These are phyloP conservation scores for Cryptosporidium xiaoi DNA, from an alignment of 169 alveolate genomes.

Conservation along the genomic window DNA sequence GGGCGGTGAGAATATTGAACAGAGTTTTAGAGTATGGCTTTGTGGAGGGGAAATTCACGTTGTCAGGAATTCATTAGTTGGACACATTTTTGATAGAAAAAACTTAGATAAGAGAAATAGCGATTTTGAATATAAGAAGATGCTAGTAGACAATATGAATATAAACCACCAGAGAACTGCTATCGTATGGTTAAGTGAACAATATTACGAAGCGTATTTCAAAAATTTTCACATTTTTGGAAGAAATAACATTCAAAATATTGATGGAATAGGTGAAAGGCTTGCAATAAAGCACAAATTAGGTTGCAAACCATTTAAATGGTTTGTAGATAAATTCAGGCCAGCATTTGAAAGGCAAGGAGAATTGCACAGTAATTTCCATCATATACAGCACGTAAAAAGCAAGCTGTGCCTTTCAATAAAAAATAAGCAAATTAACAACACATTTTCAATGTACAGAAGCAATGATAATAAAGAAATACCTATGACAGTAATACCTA, in stretches of 20 bases:
- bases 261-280: constrained; percentile 50
- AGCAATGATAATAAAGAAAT: neutral
- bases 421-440: neutral
- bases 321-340: constrained; percentile 76
- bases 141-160: constrained; percentile 46
- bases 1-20: constrained; percentile 84
- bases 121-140: constrained; percentile 63
- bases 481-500: constrained; percentile 62
- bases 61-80: constrained; percentile 67
- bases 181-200: constrained; percentile 50
- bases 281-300: constrained; percentile 69
- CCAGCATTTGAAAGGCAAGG: constrained; percentile 76
- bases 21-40: constrained; percentile 79
- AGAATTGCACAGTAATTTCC: constrained; percentile 21
- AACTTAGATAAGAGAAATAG: constrained; percentile 25
- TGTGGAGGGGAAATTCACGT: constrained; percentile 83
- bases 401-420: constrained; percentile 50
- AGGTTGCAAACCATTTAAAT: constrained; percentile 74
- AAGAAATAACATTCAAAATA: neutral
- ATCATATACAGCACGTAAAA: constrained; percentile 64
- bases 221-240: constrained; percentile 51
- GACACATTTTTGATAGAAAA: constrained; percentile 72
- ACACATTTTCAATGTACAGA: neutral
- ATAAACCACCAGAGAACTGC: constrained; percentile 59
- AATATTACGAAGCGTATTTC: constrained; percentile 55